These are phyloP conservation scores for Agrocybe chaxingu DNA, from an alignment of 768 basidiomycete species.

Conservation along the genomic window DNA sequence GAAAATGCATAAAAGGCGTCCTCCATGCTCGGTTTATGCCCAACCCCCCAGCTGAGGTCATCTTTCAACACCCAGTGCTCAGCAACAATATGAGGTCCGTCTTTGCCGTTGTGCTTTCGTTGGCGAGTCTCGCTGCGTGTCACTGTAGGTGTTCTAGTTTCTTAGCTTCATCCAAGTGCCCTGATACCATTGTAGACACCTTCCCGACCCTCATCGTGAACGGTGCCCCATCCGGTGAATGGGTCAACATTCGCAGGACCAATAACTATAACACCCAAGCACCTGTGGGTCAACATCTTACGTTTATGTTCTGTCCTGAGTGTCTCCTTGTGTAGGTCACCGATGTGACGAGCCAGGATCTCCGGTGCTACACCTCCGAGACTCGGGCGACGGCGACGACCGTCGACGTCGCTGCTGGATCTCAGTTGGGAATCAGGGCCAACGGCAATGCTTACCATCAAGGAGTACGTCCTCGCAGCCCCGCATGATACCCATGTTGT, in stretches of 20 bases:
- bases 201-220: constrained; percentile 40
- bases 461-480: constrained; percentile 28
- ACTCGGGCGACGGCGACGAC: constrained; percentile 37
- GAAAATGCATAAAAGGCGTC: too few relatives aligned
- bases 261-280: constrained; percentile 40
- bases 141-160: too few relatives aligned
- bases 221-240: constrained; percentile 32
- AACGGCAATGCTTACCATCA: constrained; percentile 45
- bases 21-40: too few relatives aligned
- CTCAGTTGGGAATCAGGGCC: constrained; percentile 37
- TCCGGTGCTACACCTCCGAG: constrained; percentile 42
- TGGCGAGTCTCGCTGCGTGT: too few relatives aligned
- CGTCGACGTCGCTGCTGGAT: constrained; percentile 40
- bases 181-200: constrained; percentile 27
- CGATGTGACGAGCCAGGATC: constrained; percentile 39
- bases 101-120: too few relatives aligned
- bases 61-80: too few relatives aligned
- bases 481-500: not conserved
- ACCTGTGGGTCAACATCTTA: constrained; percentile 23
- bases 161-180: too few relatives aligned
- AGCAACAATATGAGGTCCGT: too few relatives aligned
- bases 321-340: constrained; percentile 26
- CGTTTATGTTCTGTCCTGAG: not conserved
- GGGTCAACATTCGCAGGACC: constrained; percentile 39
- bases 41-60: too few relatives aligned